Conservation (phyloP, 2,329 filamentous ascomycete genomes). For the Cladosporium sp. region DNA sequence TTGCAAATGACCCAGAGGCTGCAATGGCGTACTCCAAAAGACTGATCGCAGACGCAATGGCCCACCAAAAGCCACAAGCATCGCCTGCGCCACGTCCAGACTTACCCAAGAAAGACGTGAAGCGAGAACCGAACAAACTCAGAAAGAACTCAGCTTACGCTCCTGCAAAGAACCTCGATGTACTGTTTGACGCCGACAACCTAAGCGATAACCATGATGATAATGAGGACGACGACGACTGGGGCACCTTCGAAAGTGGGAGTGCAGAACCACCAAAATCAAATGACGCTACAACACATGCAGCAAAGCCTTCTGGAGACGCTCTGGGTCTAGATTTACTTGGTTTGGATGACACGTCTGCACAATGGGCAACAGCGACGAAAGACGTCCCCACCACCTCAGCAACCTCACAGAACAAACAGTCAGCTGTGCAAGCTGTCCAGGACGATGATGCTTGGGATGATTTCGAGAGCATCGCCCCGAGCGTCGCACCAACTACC, state of each 20-base stretch:
- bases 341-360: slow-evolving; percentile 30
- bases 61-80: slow-evolving; percentile 21
- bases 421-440: not conserved
- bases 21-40: slow-evolving; percentile 40
- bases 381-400: not conserved
- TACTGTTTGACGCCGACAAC: slow-evolving; percentile 40
- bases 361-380: slow-evolving; percentile 11
- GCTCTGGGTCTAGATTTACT: slow-evolving; percentile 30
- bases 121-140: slow-evolving; percentile 30
- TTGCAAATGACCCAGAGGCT: slow-evolving; percentile 38
- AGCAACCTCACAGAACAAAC: slow-evolving; percentile 12
- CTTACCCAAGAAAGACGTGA: slow-evolving; percentile 8
- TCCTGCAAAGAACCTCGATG: slow-evolving; percentile 26
- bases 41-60: slow-evolving; percentile 34
- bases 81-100: not conserved
- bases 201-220: slow-evolving; percentile 30
- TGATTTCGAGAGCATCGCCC: slow-evolving; percentile 42
- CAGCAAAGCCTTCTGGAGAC: not conserved
- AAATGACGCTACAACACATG: not conserved
- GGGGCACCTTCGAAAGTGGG: slow-evolving; percentile 37
- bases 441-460: slow-evolving; percentile 46
- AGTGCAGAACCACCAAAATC: not conserved
- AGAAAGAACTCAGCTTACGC: slow-evolving; percentile 32
- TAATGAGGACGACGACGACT: slow-evolving; percentile 37
- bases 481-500: slow-evolving; percentile 16